phyloP scores from a whole-genome alignment of 495 filamentous ascomycete genomes.

The Aspergillus sclerotioniger region DNA sequence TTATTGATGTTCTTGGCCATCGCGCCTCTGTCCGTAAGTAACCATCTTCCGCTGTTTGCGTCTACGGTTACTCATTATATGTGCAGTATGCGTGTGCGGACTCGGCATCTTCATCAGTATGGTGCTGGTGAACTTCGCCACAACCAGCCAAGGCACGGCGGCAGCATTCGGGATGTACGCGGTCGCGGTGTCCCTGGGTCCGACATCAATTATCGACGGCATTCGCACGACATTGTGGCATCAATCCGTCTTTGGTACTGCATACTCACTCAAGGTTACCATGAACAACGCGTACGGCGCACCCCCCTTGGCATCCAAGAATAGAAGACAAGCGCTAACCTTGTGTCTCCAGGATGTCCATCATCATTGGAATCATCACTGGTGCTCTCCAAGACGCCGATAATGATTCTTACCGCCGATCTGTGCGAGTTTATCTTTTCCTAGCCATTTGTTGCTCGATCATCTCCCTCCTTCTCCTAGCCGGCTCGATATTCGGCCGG shows the following conservation, averaged over 20 bases:
- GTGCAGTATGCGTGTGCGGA: conserved; percentile 35
- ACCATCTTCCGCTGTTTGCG: not conserved
- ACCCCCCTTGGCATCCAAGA: not conserved
- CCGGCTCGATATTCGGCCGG: conserved; percentile 23
- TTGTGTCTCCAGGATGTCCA: conserved; percentile 35
- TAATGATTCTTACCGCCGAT: conserved; percentile 37
- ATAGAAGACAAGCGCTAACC: conserved; percentile 1
- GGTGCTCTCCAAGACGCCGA: conserved; percentile 45
- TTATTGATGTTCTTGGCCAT: conserved; percentile 45
- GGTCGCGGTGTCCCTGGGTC: conserved; percentile 38
- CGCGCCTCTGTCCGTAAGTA: conserved; percentile 40
- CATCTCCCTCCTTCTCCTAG: conserved; percentile 9
- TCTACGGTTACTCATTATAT: not conserved
- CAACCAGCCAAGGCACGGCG: conserved; percentile 33
- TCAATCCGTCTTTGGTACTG: conserved; percentile 45
- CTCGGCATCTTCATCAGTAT: conserved; percentile 41
- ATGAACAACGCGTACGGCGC: conserved; percentile 48
- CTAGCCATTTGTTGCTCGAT: conserved; percentile 32
- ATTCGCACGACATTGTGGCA: conserved; percentile 45
- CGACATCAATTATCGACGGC: conserved; percentile 43
- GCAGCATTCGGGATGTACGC: conserved; percentile 47
- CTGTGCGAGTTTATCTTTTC: conserved; percentile 41
- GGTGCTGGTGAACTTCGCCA: conserved; percentile 37
- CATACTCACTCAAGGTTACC: conserved; percentile 43
- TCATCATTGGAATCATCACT: conserved; percentile 44